Conservation (phyloP, 768 basidiomycete species). For the Leccinum fibrillosum region DNA sequence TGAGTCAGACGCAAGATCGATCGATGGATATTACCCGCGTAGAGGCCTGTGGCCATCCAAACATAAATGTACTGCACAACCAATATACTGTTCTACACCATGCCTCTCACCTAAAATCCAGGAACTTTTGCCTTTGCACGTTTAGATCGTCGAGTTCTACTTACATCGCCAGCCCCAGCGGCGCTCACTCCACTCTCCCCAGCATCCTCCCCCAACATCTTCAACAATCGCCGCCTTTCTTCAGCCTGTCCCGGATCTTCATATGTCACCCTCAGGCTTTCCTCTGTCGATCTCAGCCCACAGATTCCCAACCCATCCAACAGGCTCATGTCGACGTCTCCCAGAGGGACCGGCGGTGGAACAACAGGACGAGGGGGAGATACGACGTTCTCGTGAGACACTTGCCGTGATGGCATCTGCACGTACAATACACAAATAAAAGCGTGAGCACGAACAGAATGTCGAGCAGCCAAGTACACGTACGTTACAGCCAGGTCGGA, state of each 20-base stretch:
- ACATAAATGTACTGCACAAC: background rate
- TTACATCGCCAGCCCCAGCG: background rate
- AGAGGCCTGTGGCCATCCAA: background rate
- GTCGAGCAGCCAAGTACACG: background rate
- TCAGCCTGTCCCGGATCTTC: slow-evolving; percentile 64
- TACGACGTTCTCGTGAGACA: slow-evolving; percentile 30
- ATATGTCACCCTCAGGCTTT: slow-evolving; percentile 58
- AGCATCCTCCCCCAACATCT: slow-evolving; percentile 38
- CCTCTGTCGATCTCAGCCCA: slow-evolving; percentile 30
- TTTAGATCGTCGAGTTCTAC: slow-evolving; percentile 9
- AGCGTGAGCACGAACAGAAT: background rate
- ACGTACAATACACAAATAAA: background rate
- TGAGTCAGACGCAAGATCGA: background rate
- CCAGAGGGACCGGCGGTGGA: background rate
- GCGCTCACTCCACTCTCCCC: slow-evolving; percentile 4
- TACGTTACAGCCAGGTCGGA: slow-evolving; percentile 40
- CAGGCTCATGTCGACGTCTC: slow-evolving; percentile 31
- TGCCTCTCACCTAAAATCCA: slow-evolving; percentile 5
- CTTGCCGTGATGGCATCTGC: slow-evolving; percentile 34
- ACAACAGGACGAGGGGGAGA: slow-evolving; percentile 11
- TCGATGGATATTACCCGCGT: background rate
- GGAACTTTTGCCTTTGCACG: slow-evolving; percentile 7
- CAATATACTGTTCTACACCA: background rate
- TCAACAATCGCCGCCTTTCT: slow-evolving; percentile 57
- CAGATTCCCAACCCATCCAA: slow-evolving; percentile 20